Base-by-base conservation (phyloP, 768 basidiomycete species). In the Chiua virens region DNA sequence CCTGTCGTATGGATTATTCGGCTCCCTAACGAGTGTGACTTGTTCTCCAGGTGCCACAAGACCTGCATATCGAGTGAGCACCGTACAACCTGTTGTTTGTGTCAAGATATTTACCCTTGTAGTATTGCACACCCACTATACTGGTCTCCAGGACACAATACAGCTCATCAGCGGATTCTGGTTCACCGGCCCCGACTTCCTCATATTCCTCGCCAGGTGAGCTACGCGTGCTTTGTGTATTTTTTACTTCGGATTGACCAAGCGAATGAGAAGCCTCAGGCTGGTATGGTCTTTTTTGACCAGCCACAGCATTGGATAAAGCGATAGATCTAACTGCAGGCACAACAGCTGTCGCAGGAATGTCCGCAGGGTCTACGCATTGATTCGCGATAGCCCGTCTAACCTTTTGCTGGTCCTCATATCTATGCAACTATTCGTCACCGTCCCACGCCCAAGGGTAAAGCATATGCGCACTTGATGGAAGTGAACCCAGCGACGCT, bases 121-220 rank as follows among this genome's bases (percentile, higher is more conserved):
- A 94, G 61, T 94, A 92, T 62, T 91, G 89, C 14, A 94, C 73
- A 0, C 92, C 92, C 1, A 94, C 92, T 10, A 92, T 80, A 42
- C 79, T 83, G 0, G 86, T 79, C 4, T 66, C 65, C 61, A 84
- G 45, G 14, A 70, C 74, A 38, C 82, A 79, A 62, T 87, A 90
- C 20, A 90, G 65, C 66, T 93, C 90, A 52, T 92, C 89, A 17
- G 53, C 64, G 7, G 55, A 52, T 34, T 87, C 85, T 37, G 79
- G 73, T 45, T 78, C 80, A 0, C 56, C 49, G 4, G 59, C 52
- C 39, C 65, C 71, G 13, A 76, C 71, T 34, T 81, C 79, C 2
- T 73, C 71, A 1, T 70, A 65, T 28, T 79, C 79, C 18, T 78
- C 77, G 7, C 71, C 69, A 11, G 53, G 54, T 10, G 28, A 30